A percentile compares a stretch with the other conserved stretches of the same genome.
Evolutionary conservation across 2,329 filamentous ascomycete species (phyloP).

Genomic region (Xylariaceae sp.): DNA sequence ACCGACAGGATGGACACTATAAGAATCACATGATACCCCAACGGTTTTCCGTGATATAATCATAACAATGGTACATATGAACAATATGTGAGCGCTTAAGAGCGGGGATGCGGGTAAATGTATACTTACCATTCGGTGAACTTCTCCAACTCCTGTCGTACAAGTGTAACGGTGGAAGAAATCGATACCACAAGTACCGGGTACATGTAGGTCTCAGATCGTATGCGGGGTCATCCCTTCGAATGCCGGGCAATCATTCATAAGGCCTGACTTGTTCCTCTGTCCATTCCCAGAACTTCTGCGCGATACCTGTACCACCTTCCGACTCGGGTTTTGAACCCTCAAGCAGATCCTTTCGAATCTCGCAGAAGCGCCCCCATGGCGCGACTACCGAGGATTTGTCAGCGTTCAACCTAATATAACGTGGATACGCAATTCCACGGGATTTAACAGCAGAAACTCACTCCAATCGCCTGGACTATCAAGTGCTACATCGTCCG

Average conservation of each 20-base stretch:
- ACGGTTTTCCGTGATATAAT: no score
- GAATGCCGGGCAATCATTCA: slow-evolving; percentile 16
- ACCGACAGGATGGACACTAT: no score
- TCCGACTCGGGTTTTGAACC: slow-evolving; percentile 38
- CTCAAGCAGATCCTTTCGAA: slow-evolving; percentile 38
- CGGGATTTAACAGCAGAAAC: slow-evolving; percentile 4
- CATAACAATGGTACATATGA: no score
- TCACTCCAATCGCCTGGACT: slow-evolving; percentile 36
- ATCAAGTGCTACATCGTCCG: slow-evolving; percentile 39
- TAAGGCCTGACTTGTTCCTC: slow-evolving; percentile 43
- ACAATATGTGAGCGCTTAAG: no score
- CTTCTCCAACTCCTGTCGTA: neutral
- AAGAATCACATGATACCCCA: no score
- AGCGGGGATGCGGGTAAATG: neutral
- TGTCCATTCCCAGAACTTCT: slow-evolving; percentile 49
- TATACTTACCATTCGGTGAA: neutral
- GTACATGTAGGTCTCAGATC: neutral
- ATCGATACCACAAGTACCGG: neutral
- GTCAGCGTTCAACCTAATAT: slow-evolving; percentile 4
- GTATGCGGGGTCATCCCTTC: neutral
- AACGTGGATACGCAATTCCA: neutral
- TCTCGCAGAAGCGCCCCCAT: slow-evolving; percentile 45
- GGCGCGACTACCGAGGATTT: slow-evolving; percentile 42
- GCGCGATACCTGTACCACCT: slow-evolving; percentile 42
- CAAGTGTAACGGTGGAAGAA: neutral